phyloP scores from a whole-genome alignment of 176 grass and related monocot genomes.

The Musa acuminata region DNA sequence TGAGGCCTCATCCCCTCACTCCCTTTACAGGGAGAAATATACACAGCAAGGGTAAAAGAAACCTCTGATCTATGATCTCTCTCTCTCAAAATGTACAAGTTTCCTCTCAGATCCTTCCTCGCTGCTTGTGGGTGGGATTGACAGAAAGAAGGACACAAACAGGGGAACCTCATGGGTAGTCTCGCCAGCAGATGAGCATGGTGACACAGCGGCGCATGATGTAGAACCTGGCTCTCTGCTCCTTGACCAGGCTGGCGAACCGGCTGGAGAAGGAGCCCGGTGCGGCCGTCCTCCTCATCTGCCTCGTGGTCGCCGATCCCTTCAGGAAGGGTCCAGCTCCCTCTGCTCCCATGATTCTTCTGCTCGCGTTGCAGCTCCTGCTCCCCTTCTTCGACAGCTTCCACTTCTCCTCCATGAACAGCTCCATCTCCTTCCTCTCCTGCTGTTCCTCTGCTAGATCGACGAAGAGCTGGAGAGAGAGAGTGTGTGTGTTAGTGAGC shows the following conservation, averaged over 20 bases:
- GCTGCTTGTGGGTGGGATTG: too few species aligned
- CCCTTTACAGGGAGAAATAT: too few species aligned
- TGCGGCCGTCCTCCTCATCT: not conserved
- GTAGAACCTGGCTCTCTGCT: slow-evolving; percentile 40
- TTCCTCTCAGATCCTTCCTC: too few species aligned
- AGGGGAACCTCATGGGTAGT: not conserved
- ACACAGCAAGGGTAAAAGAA: too few species aligned
- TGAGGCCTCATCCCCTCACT: too few species aligned
- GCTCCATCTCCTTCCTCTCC: not conserved
- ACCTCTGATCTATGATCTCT: too few species aligned
- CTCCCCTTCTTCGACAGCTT: slow-evolving; percentile 4
- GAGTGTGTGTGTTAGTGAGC: too few species aligned
- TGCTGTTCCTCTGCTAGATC: not conserved
- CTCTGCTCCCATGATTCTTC: not conserved
- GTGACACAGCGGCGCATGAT: slow-evolving; percentile 47
- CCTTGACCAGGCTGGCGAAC: slow-evolving; percentile 25
- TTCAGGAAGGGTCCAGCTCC: not conserved
- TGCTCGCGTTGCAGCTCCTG: slow-evolving; percentile 1
- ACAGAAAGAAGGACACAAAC: too few species aligned
- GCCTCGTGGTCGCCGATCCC: slow-evolving; percentile 1
- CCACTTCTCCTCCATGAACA: slow-evolving; percentile 9
- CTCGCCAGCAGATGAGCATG: slow-evolving; percentile 44
- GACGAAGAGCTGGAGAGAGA: too few species aligned
- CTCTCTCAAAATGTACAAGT: too few species aligned
- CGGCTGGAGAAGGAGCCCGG: slow-evolving; percentile 24